A percentile compares a stretch with the other conserved stretches of the same genome.
Conservation (phyloP, 2,329 filamentous ascomycete genomes). For the Camptophora hylomeconis region DNA sequence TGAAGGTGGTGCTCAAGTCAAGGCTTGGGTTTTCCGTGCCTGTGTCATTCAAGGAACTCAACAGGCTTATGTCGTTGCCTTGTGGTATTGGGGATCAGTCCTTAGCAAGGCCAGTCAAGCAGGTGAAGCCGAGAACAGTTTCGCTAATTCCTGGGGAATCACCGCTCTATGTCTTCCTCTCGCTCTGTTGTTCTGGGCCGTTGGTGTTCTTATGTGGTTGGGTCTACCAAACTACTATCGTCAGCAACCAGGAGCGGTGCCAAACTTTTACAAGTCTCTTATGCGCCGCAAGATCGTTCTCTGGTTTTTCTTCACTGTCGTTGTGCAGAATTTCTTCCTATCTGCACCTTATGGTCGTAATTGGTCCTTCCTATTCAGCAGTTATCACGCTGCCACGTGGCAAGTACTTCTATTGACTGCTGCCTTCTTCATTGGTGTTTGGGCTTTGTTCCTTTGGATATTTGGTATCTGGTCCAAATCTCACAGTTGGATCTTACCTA, state of each 20-base stretch:
- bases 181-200: constrained; percentile 41
- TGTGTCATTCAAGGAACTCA: constrained; percentile 55
- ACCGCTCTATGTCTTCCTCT: constrained; percentile 46
- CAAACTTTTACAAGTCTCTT: constrained; percentile 51
- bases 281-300: constrained; percentile 51
- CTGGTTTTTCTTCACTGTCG: constrained; percentile 53
- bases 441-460: constrained; percentile 38
- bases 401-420: constrained; percentile 39
- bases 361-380: constrained; percentile 52
- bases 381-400: constrained; percentile 43
- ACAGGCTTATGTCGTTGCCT: constrained; percentile 49
- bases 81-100: constrained; percentile 55
- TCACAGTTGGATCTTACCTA: constrained; percentile 48
- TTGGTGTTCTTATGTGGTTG: constrained; percentile 43
- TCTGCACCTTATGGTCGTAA: constrained; percentile 54
- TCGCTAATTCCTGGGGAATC: constrained; percentile 34
- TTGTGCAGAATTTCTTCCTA: constrained; percentile 56
- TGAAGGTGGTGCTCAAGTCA: constrained; percentile 49
- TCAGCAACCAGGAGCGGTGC: constrained; percentile 49
- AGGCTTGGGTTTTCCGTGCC: constrained; percentile 54
- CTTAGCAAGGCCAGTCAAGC: constrained; percentile 34
- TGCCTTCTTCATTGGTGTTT: constrained; percentile 41
- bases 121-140: constrained; percentile 29
- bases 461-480: constrained; percentile 44
- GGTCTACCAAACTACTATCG: constrained; percentile 57